Conservation (phyloP, 2,329 filamentous ascomycete genomes). For the Cladosporium sp. region DNA sequence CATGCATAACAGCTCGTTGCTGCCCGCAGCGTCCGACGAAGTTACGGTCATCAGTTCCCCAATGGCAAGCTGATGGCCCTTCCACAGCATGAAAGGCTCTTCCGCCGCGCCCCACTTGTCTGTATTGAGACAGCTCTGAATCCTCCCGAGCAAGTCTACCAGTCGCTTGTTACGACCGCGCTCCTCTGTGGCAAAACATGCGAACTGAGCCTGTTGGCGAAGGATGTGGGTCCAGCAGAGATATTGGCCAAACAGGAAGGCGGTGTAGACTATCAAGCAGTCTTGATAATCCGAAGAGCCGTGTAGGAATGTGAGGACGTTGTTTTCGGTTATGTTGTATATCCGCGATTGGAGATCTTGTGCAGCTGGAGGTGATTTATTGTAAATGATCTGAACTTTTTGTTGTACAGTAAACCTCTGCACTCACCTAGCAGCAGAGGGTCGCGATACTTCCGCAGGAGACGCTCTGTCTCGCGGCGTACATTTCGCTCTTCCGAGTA, state of each 20-base stretch:
- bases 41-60: conserved; percentile 10
- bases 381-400: too few species aligned
- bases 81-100: conserved; percentile 12
- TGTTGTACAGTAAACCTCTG: neutral
- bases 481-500: conserved; percentile 15
- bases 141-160: neutral
- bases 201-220: conserved; percentile 4
- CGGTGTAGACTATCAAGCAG: conserved; percentile 14
- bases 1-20: conserved; percentile 7
- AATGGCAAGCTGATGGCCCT: conserved; percentile 10
- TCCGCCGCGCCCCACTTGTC: neutral
- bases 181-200: conserved; percentile 11
- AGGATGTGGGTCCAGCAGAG: conserved; percentile 12
- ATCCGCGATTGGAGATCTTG: conserved; percentile 13
- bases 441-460: conserved; percentile 9
- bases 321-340: conserved; percentile 10
- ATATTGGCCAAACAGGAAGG: conserved; percentile 12
- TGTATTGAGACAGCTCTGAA: conserved; percentile 5
- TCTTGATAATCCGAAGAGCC: conserved; percentile 8
- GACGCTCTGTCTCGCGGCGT: neutral
- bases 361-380: neutral
- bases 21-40: neutral
- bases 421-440: conserved; percentile 10
- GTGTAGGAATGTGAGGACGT: neutral
- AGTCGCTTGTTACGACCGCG: neutral